Percentiles rank a stretch among this genome's conserved stretches.
phyloP scores from a whole-genome alignment of 78 protist genomes.

The Dictyostelium intermedium region DNA sequence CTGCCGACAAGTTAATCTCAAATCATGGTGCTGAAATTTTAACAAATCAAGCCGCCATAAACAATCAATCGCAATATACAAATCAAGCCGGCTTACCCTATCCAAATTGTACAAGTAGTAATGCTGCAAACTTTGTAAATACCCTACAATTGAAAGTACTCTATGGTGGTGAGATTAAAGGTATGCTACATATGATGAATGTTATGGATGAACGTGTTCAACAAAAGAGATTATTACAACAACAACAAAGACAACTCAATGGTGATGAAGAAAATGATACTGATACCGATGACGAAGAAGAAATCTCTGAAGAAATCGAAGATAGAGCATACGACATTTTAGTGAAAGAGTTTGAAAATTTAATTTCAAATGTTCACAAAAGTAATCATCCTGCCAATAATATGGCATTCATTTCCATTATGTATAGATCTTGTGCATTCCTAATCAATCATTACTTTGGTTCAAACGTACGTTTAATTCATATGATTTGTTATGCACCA shows the following conservation, averaged over 20 bases:
- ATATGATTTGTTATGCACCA: slow-evolving; percentile 77
- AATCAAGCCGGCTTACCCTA: background rate
- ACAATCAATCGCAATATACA: background rate
- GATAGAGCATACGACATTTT: slow-evolving; percentile 16
- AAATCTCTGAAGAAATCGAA: slow-evolving; percentile 7
- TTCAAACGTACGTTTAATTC: slow-evolving; percentile 35
- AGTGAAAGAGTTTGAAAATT: slow-evolving; percentile 53
- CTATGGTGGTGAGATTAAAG: slow-evolving; percentile 74
- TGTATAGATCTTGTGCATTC: slow-evolving; percentile 68
- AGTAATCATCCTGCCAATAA: slow-evolving; percentile 2
- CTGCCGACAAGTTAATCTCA: background rate
- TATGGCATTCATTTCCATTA: slow-evolving; percentile 25
- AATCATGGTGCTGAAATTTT: background rate
- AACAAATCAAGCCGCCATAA: background rate
- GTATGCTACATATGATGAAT: slow-evolving; percentile 63
- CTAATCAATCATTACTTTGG: slow-evolving; percentile 66
- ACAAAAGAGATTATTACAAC: background rate
- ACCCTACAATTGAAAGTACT: slow-evolving; percentile 54
- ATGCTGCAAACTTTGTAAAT: slow-evolving; percentile 58
- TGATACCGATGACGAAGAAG: slow-evolving; percentile 23
- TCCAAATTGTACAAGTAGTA: slow-evolving; percentile 13
- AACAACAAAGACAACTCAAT: background rate
- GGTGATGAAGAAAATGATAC: background rate
- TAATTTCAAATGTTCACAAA: background rate
- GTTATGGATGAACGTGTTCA: background rate